Percentiles rank a stretch among this genome's conserved stretches.
phyloP scores from a whole-genome alignment of 139 green algal genomes.

The Auxenochlorella protothecoides region DNA sequence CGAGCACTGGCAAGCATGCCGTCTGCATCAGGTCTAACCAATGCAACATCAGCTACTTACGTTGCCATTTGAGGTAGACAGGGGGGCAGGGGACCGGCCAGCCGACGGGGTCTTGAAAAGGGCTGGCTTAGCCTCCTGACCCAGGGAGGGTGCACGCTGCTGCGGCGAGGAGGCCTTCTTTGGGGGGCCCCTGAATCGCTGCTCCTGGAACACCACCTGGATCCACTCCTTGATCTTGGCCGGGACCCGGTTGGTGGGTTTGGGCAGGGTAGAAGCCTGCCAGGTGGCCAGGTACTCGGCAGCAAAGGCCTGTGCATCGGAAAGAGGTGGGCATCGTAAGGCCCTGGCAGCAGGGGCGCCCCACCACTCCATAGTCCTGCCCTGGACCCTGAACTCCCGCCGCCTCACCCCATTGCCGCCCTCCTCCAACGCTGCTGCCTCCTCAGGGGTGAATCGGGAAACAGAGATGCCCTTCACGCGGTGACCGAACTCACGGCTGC shows the following conservation, averaged over 20 bases:
- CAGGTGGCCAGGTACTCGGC: conserved; percentile 31
- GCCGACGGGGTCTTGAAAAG: neutral
- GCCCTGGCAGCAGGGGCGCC: neutral
- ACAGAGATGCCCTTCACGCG: conserved; percentile 70
- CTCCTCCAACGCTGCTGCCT: conserved; percentile 42
- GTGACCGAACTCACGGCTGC: conserved; percentile 69
- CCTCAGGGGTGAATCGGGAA: conserved; percentile 63
- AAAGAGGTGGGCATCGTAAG: neutral
- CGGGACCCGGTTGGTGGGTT: conserved; percentile 24
- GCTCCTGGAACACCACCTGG: conserved; percentile 27
- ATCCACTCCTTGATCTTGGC: conserved; percentile 34
- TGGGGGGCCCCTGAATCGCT: conserved; percentile 16
- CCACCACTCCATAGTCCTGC: neutral
- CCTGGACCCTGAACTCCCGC: neutral
- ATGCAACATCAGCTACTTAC: no score
- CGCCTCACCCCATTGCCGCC: conserved; percentile 59
- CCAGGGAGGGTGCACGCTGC: no score
- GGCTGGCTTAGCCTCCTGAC: neutral
- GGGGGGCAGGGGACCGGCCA: no score
- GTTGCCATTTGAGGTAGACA: no score
- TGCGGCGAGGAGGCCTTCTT: neutral
- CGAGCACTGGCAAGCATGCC: no score
- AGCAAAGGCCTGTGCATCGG: conserved; percentile 16
- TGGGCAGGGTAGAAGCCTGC: conserved; percentile 15
- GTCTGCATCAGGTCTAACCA: no score